These are phyloP conservation scores for Botrytis deweyae DNA, from an alignment of 2,329 filamentous ascomycete species.

Conservation along the genomic window DNA sequence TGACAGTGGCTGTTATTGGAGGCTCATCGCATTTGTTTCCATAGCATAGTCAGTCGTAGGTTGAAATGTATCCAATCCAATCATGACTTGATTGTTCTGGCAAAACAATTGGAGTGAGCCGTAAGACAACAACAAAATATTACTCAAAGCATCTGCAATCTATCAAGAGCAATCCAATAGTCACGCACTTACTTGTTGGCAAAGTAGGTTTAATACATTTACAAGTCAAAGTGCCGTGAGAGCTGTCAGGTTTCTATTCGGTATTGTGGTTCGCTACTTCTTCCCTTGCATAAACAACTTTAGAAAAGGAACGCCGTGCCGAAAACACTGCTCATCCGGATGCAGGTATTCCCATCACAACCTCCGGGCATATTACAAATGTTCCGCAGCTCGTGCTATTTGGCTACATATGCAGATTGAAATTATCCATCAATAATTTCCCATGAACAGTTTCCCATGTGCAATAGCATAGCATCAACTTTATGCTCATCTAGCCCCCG, in stretches of 20 bases:
- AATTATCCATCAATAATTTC: constrained; percentile 10
- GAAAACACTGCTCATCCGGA: neutral
- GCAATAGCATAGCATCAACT: neutral
- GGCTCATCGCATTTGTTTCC: neutral
- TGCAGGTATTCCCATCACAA: neutral
- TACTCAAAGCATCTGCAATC: neutral
- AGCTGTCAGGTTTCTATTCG: neutral
- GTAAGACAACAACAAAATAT: neutral
- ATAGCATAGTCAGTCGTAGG: neutral
- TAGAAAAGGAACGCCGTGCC: too few relatives aligned
- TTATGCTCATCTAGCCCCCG: neutral
- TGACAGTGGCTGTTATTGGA: neutral
- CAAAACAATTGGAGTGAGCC: neutral
- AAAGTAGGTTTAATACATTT: too few relatives aligned
- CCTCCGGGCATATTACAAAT: neutral
- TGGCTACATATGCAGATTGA: neutral
- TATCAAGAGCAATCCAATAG: neutral
- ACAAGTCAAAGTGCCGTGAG: neutral
- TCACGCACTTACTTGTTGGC: neutral
- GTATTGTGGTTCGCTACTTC: neutral
- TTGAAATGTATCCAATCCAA: neutral
- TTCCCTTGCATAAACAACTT: neutral
- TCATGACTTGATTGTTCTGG: neutral
- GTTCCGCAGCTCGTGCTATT: neutral
- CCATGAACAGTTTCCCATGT: too few relatives aligned